A percentile compares a stretch with the other conserved stretches of the same genome.
phyloP scores from a whole-genome alignment of 108 stramenopile genomes.

The Skeletonema costatum region DNA sequence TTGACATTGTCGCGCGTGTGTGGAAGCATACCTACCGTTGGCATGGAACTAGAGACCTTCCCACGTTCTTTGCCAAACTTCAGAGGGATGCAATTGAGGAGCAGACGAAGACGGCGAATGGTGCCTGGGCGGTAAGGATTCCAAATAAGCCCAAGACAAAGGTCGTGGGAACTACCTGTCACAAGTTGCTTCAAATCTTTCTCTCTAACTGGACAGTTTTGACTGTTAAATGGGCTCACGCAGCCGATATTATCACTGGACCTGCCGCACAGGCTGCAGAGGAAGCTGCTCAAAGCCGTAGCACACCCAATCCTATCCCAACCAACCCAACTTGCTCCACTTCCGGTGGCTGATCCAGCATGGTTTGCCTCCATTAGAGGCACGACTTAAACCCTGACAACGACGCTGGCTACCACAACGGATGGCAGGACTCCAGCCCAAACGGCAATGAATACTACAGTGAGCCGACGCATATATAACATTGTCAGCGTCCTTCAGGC shows the following conservation, averaged over 20 bases:
- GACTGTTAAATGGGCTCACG: conserved; percentile 64
- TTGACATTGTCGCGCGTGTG: conserved; percentile 72
- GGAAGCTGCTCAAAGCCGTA: not conserved
- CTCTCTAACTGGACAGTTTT: conserved; percentile 68
- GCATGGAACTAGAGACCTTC: conserved; percentile 70
- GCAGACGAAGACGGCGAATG: not conserved
- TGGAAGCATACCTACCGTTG: conserved; percentile 93
- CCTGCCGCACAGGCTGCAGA: conserved; percentile 7
- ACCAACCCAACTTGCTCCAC: conserved; percentile 5
- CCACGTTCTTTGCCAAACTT: conserved; percentile 60
- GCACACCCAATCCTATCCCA: conserved; percentile 31
- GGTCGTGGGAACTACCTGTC: conserved; percentile 76
- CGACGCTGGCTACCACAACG: not conserved
- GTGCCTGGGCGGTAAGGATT: no score
- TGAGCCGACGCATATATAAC: conserved; percentile 91
- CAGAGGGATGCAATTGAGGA: conserved; percentile 65
- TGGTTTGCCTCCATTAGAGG: not conserved
- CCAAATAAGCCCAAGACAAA: conserved; percentile 48
- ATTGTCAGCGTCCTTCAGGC: conserved; percentile 90
- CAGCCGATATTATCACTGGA: conserved; percentile 79
- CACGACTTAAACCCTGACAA: not conserved
- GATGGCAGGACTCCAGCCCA: conserved; percentile 26
- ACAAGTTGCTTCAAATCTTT: conserved; percentile 87
- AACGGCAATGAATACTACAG: conserved; percentile 85
- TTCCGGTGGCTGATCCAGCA: not conserved